These are phyloP conservation scores for Yamadazyma ubonensis DNA, from an alignment of 805 yeast genomes.

Conservation along the genomic window DNA sequence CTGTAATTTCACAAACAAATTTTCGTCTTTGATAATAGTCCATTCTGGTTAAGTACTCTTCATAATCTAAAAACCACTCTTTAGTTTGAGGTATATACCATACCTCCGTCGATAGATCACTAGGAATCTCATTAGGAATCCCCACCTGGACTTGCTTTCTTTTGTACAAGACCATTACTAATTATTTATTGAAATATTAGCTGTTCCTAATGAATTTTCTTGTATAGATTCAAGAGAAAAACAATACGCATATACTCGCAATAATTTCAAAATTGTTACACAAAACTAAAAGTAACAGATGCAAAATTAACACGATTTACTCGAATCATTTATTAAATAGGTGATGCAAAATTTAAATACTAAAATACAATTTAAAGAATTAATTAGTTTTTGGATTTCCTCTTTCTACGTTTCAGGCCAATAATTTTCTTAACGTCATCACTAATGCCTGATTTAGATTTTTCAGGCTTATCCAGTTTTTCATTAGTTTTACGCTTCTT, in stretches of 20 bases:
- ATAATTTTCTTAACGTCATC: conserved; percentile 62
- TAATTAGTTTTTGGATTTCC: conserved; percentile 42
- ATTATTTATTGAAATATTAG: neutral
- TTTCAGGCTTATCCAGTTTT: conserved; percentile 5
- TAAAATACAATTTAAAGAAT: conserved; percentile 1
- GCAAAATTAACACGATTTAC: conserved; percentile 1
- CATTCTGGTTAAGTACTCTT: conserved; percentile 67
- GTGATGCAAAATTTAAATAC: conserved; percentile 1
- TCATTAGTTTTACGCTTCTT: conserved; percentile 28
- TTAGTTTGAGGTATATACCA: conserved; percentile 83
- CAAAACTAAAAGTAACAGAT: conserved; percentile 4
- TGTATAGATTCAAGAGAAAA: neutral
- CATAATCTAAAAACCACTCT: conserved; percentile 83
- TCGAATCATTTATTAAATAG: conserved; percentile 1
- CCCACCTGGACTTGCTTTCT: conserved; percentile 65
- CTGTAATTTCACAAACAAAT: conserved; percentile 95
- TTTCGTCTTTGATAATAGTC: conserved; percentile 72
- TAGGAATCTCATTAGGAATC: conserved; percentile 57
- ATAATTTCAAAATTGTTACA: neutral
- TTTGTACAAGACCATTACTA: conserved; percentile 66
- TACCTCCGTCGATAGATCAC: conserved; percentile 58
- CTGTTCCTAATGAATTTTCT: neutral
- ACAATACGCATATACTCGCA: conserved; percentile 6
- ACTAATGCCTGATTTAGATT: conserved; percentile 40
- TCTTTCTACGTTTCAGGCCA: conserved; percentile 67